phyloP scores from a whole-genome alignment of 345 rosid species.

The Aquilaria malaccensis region DNA sequence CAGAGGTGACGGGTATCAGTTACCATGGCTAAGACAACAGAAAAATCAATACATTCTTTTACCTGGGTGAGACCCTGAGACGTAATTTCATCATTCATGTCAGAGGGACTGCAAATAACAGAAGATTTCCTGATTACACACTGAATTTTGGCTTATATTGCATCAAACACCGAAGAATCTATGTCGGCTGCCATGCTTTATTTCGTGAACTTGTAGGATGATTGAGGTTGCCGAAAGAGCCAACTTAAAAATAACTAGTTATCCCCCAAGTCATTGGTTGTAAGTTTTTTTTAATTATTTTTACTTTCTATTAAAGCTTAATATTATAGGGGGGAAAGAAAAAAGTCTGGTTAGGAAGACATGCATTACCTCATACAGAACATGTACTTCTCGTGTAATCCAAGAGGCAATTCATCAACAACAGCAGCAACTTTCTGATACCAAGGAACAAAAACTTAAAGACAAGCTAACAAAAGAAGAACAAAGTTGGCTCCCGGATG shows the following conservation, averaged over 20 bases:
- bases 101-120: slow-evolving; percentile 70
- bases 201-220: slow-evolving; percentile 1
- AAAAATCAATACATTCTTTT: slow-evolving; percentile 5
- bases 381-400: slow-evolving; percentile 71
- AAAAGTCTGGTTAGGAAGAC: background rate
- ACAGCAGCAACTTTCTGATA: slow-evolving; percentile 67
- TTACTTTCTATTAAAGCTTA: slow-evolving; percentile 6
- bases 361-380: slow-evolving; percentile 66
- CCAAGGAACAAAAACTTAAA: slow-evolving; percentile 12
- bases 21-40: slow-evolving; percentile 2
- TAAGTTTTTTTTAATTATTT: background rate
- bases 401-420: slow-evolving; percentile 72
- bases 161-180: too few species aligned
- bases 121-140: background rate
- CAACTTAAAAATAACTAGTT: background rate
- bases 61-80: slow-evolving; percentile 87
- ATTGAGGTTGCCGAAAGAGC: background rate
- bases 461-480: background rate
- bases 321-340: too few species aligned
- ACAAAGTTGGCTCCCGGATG: background rate
- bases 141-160: too few species aligned
- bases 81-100: slow-evolving; percentile 61
- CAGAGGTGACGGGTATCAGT: background rate
- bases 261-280: background rate
- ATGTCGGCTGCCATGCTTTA: background rate